A percentile compares a stretch with the other conserved stretches of the same genome.
Conservation (phyloP, 352 stramenopile species). For the Phytophthora sp. region DNA sequence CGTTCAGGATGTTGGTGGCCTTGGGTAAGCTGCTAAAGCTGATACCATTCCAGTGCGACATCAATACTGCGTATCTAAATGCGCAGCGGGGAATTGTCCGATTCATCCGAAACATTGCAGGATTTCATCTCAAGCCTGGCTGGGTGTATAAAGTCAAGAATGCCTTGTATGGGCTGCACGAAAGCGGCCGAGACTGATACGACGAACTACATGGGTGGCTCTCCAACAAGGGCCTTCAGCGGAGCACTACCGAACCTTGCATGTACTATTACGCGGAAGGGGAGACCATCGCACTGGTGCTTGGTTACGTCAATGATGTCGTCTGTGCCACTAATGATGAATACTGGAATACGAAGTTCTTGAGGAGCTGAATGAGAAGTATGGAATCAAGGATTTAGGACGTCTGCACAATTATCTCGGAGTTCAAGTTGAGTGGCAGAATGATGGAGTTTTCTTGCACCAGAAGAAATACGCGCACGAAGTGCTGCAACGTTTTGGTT, state of each 20-base stretch:
- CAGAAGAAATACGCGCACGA: slow-evolving; percentile 3
- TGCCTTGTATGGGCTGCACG: slow-evolving; percentile 9
- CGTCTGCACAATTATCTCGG: background rate
- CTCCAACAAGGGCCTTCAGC: background rate
- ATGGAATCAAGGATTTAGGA: background rate
- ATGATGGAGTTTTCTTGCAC: background rate
- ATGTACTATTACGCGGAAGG: slow-evolving; percentile 6
- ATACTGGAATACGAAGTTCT: background rate
- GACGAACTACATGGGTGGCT: slow-evolving; percentile 1
- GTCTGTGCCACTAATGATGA: slow-evolving; percentile 12
- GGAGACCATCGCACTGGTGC: background rate
- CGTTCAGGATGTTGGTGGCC: slow-evolving; percentile 7
- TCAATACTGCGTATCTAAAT: slow-evolving; percentile 24
- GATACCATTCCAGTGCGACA: slow-evolving; percentile 6
- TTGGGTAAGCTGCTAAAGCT: background rate
- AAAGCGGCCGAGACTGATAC: slow-evolving; percentile 13
- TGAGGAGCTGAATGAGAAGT: background rate
- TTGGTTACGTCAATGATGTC: slow-evolving; percentile 15
- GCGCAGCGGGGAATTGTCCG: background rate
- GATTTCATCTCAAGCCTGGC: background rate
- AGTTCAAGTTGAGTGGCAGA: background rate
- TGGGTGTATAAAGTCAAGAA: slow-evolving; percentile 1
- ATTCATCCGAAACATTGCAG: background rate
- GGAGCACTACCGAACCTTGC: slow-evolving; percentile 5
- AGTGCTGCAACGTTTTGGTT: background rate